Base-by-base conservation (phyloP, 2,329 filamentous ascomycete species). In the Cylindrodendrum hubeiense region DNA sequence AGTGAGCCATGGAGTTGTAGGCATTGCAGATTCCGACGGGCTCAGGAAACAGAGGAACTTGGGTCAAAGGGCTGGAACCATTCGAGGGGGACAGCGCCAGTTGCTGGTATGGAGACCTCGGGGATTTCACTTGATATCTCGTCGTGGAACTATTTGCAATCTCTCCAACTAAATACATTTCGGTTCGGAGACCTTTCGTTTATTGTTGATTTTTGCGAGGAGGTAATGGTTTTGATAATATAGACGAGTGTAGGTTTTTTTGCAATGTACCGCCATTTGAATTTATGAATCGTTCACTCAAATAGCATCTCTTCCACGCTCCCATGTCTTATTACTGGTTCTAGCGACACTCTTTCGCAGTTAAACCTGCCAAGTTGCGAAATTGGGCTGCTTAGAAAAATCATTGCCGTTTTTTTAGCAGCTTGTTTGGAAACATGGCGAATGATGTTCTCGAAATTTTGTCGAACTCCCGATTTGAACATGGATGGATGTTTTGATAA, bases 31-130 rank as follows among this genome's bases (percentile, higher is more conserved):
- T 19, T 13, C 4, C 6, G 24, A 19, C 8, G 10, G 6, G 15
- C 21, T 13, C n/a, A n/a, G 3, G 10, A 56, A 21, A 39, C 10
- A 6, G 12, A 12, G 12, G 26, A 34, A 9, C 7, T 19, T 24
- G 28, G 44, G 28, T 6, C 3, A 1, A 10, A 5, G 5, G 53
- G 7, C 5, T 57, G 41, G 52, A 6, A 21, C 13, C 12, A 21
- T 22, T 33, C 24, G 3, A 47, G 24, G 15, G 63, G 47, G 24
- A 46, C 10, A 13, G 58, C 46, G 1, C 55, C 44, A 12, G 12
- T 60, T 51, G 54, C 64, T 7, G 34, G 59, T 4, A 59, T 63
- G 53, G 9, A n/a, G n/a, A 21, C 8, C 34, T 26, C 17, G 54
- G 53, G 24, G 47, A 58, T 9, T 19, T 17, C n/a, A 3, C 34